Base-by-base conservation (phyloP, 208 protist species). In the Crithidia expoeki region DNA sequence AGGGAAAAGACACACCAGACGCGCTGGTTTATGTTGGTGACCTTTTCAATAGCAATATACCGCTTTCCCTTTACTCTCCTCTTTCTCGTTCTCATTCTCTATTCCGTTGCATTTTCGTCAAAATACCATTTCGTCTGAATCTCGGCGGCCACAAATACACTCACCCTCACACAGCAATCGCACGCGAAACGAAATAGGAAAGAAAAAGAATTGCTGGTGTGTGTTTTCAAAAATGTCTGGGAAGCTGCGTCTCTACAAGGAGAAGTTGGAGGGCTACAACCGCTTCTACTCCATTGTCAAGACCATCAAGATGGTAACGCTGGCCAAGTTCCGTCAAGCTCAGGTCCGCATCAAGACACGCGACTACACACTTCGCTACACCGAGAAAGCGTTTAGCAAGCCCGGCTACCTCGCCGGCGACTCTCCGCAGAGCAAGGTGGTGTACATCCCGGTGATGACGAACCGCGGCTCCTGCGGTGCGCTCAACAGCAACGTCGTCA, bases 261-360 rank as follows among this genome's bases (percentile, higher is more conserved):
- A 95, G 62, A 96, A 96, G 74, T 80, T 96, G 65, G 92, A 93
- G 74, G 92, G 92, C 36, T 96, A 96, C 79, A 96, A 96, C 69
- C 79, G 80, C 63, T 96, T 95, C 79, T 94, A 96, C 80, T 89
- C 84, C 27, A 96, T 96, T 52, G 89, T 96, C 34, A 96, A 94
- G 81, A 96, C 92, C 17, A 96, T 96, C 56, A 96, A 96, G 79
- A 95, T 94, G 88, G 90, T 96, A n/a, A 94, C 92, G 21, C 73
- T 96, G 57, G 89, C 92, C 28, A 96, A 96, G 72, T 96, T 87
- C 74, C 87, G 90, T 27, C 75, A 82, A 58, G 75, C 86, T 17
- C 86, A 95, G 76, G 57, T 59, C 30, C 86, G 89, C 52, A 84
- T 89, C 30, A 93, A 92, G 70, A 96, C 90, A 14, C 89, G 92